Base-by-base conservation (phyloP, 805 yeast species). In the Candida ortonii region DNA sequence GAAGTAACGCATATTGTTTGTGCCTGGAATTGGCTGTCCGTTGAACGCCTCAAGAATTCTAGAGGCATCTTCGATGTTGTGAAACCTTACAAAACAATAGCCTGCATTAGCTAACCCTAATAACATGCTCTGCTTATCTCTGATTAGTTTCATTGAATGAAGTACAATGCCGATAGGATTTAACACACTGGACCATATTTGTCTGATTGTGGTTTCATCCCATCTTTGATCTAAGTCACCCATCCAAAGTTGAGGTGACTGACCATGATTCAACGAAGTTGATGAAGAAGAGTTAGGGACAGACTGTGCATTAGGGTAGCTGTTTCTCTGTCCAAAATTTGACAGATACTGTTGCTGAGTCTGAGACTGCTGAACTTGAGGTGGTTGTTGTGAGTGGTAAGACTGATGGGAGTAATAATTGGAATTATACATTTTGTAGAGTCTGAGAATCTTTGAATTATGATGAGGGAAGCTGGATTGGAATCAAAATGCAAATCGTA, bases 161-260 rank as follows among this genome's bases (percentile, higher is more conserved):
- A 65, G 67, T 10, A 61, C 53, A 15, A 65, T 65, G 44, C 81
- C 85, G n/a, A 93, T 87, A 9, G 80, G 61, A 16, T 70, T 50
- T 16, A 59, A 42, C 16, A 54, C 33, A 34, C 55, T 51, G 4
- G 70, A 56, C 96, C 96, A 88, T 28, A 88, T 72, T 39, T 74
- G 73, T 30, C 68, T 68, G 34, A 89, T 71, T 9, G 73, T 64
- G 24, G 64, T 57, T 54, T 88, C 96, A 41, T 83, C 85, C 88
- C 95, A 84, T 55, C 73, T 67, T 7, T 84, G 84, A 47, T 87
- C 96, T 28, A 88, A 62, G 50, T 86, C 96, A 15, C 96, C 97
- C 95, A 88, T 89, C 83, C 89, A 84, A 31, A 84, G 53, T 45
- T 74, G 79, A 24, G 61, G 62, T 16, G 53, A 46, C 39, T 50